Evolutionary conservation across 2,329 filamentous ascomycete genomes (phyloP).

Genomic region (Ophiostoma sp.): DNA sequence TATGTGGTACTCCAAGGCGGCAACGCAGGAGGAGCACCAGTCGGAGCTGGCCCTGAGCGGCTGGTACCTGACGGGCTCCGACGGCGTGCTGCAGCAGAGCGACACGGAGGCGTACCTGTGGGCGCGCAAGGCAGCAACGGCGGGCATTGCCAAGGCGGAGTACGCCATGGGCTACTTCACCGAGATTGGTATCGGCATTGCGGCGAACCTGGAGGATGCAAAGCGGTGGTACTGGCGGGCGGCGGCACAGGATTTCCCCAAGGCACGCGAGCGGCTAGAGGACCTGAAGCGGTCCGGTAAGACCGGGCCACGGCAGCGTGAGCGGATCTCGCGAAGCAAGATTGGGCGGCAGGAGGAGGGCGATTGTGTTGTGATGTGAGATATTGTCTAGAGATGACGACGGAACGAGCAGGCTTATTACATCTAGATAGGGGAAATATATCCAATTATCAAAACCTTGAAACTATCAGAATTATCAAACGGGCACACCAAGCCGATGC

Average conservation of each 20-base stretch:
- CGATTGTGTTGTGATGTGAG: slow-evolving; percentile 72
- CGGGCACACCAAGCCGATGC: too few relatives aligned
- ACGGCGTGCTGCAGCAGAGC: slow-evolving; percentile 81
- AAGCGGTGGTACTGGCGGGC: slow-evolving; percentile 98
- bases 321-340: slow-evolving; percentile 74
- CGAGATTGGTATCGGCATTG: slow-evolving; percentile 85
- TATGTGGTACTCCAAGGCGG: slow-evolving; percentile 87
- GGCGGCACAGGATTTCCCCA: slow-evolving; percentile 90
- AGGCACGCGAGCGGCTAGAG: slow-evolving; percentile 86
- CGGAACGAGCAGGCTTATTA: not conserved
- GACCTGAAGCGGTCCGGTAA: slow-evolving; percentile 79
- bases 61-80: slow-evolving; percentile 92
- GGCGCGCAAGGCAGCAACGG: slow-evolving; percentile 86
- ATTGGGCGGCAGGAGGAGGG: slow-evolving; percentile 65
- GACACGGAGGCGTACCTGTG: slow-evolving; percentile 96
- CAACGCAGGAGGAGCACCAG: slow-evolving; percentile 90
- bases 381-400: too few relatives aligned
- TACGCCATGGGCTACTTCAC: slow-evolving; percentile 99
- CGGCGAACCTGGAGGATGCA: slow-evolving; percentile 84
- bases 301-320: slow-evolving; percentile 65
- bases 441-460: not conserved
- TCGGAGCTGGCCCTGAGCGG: slow-evolving; percentile 77
- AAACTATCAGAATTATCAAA: too few relatives aligned
- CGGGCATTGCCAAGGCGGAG: slow-evolving; percentile 85
- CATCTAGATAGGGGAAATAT: not conserved